Evolutionary conservation across 345 rosid species (phyloP), one percentile per base, ranked within the genome.

Genomic region (Brassica carinata): DNA sequence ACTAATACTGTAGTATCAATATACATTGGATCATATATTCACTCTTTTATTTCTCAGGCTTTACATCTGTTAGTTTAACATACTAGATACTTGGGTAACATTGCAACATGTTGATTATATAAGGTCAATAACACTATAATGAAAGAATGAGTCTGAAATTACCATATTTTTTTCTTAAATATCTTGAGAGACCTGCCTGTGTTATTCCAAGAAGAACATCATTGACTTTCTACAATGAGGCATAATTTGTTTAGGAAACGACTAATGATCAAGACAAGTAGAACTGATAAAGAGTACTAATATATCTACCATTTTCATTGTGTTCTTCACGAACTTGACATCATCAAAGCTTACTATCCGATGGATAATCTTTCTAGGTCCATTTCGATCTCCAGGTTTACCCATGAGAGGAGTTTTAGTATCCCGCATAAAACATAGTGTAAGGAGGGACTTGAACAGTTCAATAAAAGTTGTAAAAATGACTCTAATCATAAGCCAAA

Each of bases 381-480:
- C 62, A 17, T 55, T 55, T 55, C 58, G 19, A n/a, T 53, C 62
- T 55, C 62, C 62, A 6, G 62, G 26, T 55, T 55, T 55, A 55
- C 62, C 26, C 62, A 55, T 55, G 62, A 55, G 31, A 14, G 92
- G 91, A 64, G 78, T 87, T 67, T 67, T n/a, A 0, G 85, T 85
- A 53, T 87, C 92, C 48, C 77, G 59, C 77, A 87, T 45, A 69
- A 78, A 88, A n/a, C 81, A 2, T 1, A 73, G 6, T 1, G 90
- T 89, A 3, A 81, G 85, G 9, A 76, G 5, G 58, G 78, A 73
- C 81, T 80, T 38, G 4, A 27, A 1, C 15, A 88, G 0, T 53
- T 90, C 93, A 77, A 85, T 78, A 40, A 72, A 2, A 27, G 88
- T 90, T 57, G 84, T 86, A 77, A 80, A 86, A 19, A 86, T 64